These are phyloP conservation scores for Talaromyces funiculosus DNA, from an alignment of 2,329 filamentous ascomycete species.

Conservation along the genomic window DNA sequence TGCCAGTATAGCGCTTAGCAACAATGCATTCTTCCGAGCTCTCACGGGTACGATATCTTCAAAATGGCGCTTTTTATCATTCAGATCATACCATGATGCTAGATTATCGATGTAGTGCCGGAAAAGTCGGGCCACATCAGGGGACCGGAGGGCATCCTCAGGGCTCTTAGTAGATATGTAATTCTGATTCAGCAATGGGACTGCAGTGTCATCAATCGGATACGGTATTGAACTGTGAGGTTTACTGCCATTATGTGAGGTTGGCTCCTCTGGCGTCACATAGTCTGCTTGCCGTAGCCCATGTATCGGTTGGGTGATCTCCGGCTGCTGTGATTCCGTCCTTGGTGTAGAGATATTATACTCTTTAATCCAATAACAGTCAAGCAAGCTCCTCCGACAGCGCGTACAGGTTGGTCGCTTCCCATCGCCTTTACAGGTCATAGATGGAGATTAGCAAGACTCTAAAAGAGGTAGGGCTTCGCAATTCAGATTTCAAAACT, in stretches of 20 bases:
- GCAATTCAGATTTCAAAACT: neutral
- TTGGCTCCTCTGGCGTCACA: neutral
- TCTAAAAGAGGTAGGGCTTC: neutral
- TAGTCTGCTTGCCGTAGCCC: neutral
- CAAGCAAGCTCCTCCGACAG: neutral
- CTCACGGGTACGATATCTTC: constrained; percentile 29
- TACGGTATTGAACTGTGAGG: neutral
- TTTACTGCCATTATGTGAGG: neutral
- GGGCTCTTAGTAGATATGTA: neutral
- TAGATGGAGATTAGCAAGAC: neutral
- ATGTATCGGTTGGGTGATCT: neutral
- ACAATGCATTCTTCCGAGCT: constrained; percentile 37
- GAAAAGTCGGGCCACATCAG: constrained; percentile 24
- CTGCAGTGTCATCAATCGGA: neutral
- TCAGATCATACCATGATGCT: constrained; percentile 47
- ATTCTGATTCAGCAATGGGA: neutral
- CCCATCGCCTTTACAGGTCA: neutral
- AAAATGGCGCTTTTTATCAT: constrained; percentile 36
- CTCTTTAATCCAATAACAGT: neutral
- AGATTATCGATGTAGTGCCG: constrained; percentile 35
- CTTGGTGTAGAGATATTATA: neutral
- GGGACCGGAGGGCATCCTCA: neutral
- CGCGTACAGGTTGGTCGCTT: neutral
- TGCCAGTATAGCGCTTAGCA: constrained; percentile 44
- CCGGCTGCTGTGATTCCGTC: neutral